A percentile compares a stretch with the other conserved stretches of the same genome.
These are phyloP conservation scores for Serendipita indica DNA, from an alignment of 768 basidiomycete genomes.

Conservation along the genomic window DNA sequence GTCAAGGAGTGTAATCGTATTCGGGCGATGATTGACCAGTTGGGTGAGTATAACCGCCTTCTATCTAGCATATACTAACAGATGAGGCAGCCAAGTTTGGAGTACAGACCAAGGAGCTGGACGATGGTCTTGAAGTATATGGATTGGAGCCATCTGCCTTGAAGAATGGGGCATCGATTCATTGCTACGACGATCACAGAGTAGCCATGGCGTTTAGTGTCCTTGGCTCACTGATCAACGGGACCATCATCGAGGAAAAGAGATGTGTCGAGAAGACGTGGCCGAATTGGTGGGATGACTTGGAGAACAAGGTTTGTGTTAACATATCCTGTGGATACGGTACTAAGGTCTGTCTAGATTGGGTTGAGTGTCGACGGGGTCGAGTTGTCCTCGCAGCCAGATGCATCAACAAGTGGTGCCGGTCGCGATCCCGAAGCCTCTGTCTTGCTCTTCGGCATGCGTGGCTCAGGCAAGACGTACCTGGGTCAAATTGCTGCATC, in stretches of 20 bases:
- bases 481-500: constrained; percentile 66
- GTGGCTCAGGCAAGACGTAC: constrained; percentile 89
- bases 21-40: constrained; percentile 87
- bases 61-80: constrained; percentile 7
- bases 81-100: constrained; percentile 70
- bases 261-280: constrained; percentile 98
- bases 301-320: constrained; percentile 56
- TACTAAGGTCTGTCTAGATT: constrained; percentile 37
- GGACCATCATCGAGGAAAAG: constrained; percentile 86
- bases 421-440: constrained; percentile 22
- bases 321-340: not conserved
- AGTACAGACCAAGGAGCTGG: constrained; percentile 78
- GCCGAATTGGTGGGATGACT: constrained; percentile 99
- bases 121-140: constrained; percentile 82
- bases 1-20: constrained; percentile 99
- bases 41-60: constrained; percentile 38
- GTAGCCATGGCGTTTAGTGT: constrained; percentile 98
- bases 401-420: constrained; percentile 31
- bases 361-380: constrained; percentile 79
- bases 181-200: constrained; percentile 97
- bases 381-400: constrained; percentile 40
- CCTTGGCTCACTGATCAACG: constrained; percentile 53
- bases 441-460: constrained; percentile 84
- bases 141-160: constrained; percentile 55
- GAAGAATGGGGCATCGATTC: constrained; percentile 57